Evolutionary conservation across 805 yeast species (phyloP).

Genomic region (Wickerhamiella bombiphila): DNA sequence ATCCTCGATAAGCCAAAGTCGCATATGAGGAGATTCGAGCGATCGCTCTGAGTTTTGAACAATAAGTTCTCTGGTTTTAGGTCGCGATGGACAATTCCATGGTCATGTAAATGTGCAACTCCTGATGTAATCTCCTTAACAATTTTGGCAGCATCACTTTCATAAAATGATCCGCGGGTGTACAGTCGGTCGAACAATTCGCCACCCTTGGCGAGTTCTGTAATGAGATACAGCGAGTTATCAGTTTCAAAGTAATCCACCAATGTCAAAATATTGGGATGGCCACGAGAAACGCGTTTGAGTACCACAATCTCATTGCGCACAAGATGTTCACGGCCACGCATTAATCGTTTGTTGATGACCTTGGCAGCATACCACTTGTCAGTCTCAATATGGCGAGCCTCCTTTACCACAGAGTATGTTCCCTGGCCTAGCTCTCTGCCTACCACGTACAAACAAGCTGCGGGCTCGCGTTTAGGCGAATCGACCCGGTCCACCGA

Average conservation of each 20-base stretch:
- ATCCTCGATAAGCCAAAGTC: constrained; percentile 54
- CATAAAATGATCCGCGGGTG: constrained; percentile 32
- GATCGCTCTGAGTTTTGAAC: constrained; percentile 29
- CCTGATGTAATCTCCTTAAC: constrained; percentile 39
- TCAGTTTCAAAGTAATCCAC: constrained; percentile 59
- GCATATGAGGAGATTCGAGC: constrained; percentile 34
- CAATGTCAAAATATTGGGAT: constrained; percentile 43
- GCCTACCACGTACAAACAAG: constrained; percentile 19
- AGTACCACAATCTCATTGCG: constrained; percentile 49
- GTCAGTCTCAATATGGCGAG: constrained; percentile 27
- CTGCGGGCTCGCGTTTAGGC: constrained; percentile 6
- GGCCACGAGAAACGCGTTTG: constrained; percentile 35
- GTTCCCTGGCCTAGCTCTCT: constrained; percentile 30
- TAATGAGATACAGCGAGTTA: constrained; percentile 37
- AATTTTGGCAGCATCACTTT: constrained; percentile 35
- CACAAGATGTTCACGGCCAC: constrained; percentile 40
- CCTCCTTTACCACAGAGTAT: constrained; percentile 30
- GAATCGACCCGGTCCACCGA: not conserved
- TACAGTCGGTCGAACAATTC: constrained; percentile 51
- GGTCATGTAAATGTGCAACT: constrained; percentile 40
- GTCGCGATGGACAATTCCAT: constrained; percentile 55
- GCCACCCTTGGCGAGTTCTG: constrained; percentile 55
- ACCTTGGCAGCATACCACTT: constrained; percentile 40
- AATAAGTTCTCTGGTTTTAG: constrained; percentile 58
- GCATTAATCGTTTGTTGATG: constrained; percentile 35